Evolutionary conservation across 23 red algal genomes (phyloP).

Genomic region (Agarophyton chilense): DNA sequence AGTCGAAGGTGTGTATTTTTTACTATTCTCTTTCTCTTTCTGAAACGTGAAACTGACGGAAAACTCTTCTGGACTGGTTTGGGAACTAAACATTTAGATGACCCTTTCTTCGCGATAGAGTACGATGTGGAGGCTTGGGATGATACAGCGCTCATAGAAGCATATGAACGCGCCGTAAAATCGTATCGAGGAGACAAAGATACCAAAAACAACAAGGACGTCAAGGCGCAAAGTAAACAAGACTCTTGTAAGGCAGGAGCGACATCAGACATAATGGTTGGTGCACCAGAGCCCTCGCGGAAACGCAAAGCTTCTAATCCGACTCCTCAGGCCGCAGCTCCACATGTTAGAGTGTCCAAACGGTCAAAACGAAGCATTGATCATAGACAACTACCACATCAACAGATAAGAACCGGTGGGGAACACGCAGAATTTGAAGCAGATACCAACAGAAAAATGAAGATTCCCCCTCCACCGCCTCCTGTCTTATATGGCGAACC

Average conservation of each 20-base stretch:
- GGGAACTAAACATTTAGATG: not conserved
- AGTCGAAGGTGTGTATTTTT: not conserved
- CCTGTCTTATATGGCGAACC: not conserved
- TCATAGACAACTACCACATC: not conserved
- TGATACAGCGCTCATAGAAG: constrained; percentile 60
- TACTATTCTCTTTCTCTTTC: not conserved
- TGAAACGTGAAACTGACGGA: not conserved
- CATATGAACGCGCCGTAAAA: constrained; percentile 40
- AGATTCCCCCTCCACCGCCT: constrained; percentile 53
- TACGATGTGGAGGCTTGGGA: constrained; percentile 54
- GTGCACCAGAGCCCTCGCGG: not conserved
- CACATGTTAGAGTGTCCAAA: not conserved
- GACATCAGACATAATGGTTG: not conserved
- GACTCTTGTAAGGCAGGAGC: not conserved
- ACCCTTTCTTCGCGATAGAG: constrained; percentile 17
- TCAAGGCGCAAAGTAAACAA: not conserved
- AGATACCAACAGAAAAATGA: not conserved
- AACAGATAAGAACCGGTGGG: not conserved
- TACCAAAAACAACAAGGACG: not conserved
- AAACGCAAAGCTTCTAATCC: not conserved
- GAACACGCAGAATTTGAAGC: not conserved
- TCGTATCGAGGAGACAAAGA: not conserved
- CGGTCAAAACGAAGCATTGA: not conserved
- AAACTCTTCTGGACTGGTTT: not conserved
- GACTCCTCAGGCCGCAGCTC: not conserved